These are phyloP conservation scores for Xylaria sp. DNA, from an alignment of 2,329 filamentous ascomycete genomes.

Conservation along the genomic window DNA sequence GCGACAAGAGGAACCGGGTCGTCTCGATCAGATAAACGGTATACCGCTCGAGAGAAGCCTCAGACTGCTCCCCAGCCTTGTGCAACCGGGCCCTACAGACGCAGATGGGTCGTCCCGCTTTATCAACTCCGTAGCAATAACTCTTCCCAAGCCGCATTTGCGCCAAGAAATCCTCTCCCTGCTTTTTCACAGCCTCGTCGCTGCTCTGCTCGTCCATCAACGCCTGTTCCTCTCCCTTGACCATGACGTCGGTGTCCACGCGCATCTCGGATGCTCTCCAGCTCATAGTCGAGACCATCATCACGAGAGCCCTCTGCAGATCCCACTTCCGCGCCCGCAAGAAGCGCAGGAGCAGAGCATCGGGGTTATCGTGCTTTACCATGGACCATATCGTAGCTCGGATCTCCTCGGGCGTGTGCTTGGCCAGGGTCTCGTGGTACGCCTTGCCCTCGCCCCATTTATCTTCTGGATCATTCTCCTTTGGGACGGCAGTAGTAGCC, in stretches of 20 bases:
- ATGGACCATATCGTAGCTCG: conserved; percentile 86
- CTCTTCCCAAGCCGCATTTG: conserved; percentile 92
- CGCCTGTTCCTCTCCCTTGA: conserved; percentile 74
- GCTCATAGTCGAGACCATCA: conserved; percentile 92
- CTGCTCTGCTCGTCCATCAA: conserved; percentile 61
- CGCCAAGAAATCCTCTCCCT: conserved; percentile 76
- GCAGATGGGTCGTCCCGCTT: conserved; percentile 83
- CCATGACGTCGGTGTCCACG: conserved; percentile 88
- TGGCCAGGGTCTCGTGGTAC: conserved; percentile 81
- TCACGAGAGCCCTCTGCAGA: conserved; percentile 87
- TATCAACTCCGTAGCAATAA: conserved; percentile 87
- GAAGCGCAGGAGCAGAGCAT: conserved; percentile 82
- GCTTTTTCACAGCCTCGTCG: conserved; percentile 67
- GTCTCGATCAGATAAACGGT: conserved; percentile 96
- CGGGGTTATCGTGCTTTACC: conserved; percentile 94
- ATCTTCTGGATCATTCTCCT: conserved; percentile 70
- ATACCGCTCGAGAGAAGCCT: conserved; percentile 82
- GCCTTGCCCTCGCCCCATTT: conserved; percentile 92
- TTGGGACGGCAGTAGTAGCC: conserved; percentile 46
- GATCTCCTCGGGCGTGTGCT: conserved; percentile 77
- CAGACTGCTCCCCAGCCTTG: conserved; percentile 79
- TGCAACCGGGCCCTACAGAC: conserved; percentile 84
- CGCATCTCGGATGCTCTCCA: conserved; percentile 86
- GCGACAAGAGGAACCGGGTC: conserved; percentile 78
- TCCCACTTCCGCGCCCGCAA: conserved; percentile 95